Conservation (phyloP, 768 basidiomycete genomes). For the Wakefieldia striispora region DNA sequence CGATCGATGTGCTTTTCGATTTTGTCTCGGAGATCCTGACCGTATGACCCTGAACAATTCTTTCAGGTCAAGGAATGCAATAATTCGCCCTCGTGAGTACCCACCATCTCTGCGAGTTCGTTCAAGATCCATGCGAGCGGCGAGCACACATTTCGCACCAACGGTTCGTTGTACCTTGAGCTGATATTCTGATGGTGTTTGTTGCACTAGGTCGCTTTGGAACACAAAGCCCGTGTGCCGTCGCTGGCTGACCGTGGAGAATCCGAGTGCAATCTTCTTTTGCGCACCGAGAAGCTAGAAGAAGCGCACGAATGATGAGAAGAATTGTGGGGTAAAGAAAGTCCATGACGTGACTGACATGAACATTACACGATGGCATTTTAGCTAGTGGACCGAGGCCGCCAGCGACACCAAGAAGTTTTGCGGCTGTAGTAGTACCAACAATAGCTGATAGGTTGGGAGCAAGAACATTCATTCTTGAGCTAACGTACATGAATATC, state of each 20-base stretch:
- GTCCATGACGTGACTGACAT: slow-evolving; percentile 51
- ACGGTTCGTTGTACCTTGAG: slow-evolving; percentile 91
- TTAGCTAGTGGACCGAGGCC: slow-evolving; percentile 87
- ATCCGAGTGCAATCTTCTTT: slow-evolving; percentile 88
- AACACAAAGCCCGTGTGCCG: slow-evolving; percentile 97
- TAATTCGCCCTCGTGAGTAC: slow-evolving; percentile 10
- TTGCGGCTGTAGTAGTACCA: slow-evolving; percentile 97
- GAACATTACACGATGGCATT: slow-evolving; percentile 94
- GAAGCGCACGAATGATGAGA: slow-evolving; percentile 3
- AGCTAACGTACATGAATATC: slow-evolving; percentile 99
- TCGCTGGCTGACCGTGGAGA: slow-evolving; percentile 82
- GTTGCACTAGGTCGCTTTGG: slow-evolving; percentile 85
- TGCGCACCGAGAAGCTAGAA: slow-evolving; percentile 88
- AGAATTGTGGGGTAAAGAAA: neutral
- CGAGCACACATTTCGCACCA: slow-evolving; percentile 86
- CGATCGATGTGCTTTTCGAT: slow-evolving; percentile 92
- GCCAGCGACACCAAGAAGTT: slow-evolving; percentile 95
- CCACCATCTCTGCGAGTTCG: slow-evolving; percentile 76
- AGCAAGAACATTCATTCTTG: slow-evolving; percentile 96
- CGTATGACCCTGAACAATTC: slow-evolving; percentile 61
- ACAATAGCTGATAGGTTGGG: slow-evolving; percentile 98
- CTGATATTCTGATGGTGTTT: slow-evolving; percentile 85
- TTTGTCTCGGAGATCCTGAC: slow-evolving; percentile 75
- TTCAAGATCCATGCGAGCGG: slow-evolving; percentile 93
- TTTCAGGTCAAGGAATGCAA: neutral